A percentile compares a stretch with the other conserved stretches of the same genome.
Evolutionary conservation across 768 basidiomycete genomes (phyloP).

Genomic region (Suillus luteus): DNA sequence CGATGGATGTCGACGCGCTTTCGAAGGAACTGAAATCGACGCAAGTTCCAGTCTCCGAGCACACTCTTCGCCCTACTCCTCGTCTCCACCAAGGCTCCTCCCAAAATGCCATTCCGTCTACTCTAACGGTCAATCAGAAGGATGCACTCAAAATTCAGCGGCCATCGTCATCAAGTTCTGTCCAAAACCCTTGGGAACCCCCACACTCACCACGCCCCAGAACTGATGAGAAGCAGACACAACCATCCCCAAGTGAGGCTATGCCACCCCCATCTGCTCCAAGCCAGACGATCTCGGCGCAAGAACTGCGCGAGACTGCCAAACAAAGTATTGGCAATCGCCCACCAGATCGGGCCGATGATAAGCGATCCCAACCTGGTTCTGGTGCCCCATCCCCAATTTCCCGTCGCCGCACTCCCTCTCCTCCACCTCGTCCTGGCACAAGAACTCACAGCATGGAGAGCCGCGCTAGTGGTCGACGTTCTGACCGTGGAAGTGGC

Average conservation of each 20-base stretch:
- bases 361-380: conserved; percentile 51
- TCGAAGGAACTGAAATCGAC: conserved; percentile 27
- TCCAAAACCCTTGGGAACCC: conserved; percentile 35
- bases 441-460: conserved; percentile 72
- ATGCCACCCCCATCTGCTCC: conserved; percentile 83
- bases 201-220: conserved; percentile 43
- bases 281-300: conserved; percentile 76
- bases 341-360: conserved; percentile 41
- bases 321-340: conserved; percentile 58
- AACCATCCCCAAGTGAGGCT: conserved; percentile 29
- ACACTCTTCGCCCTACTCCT: conserved; percentile 16
- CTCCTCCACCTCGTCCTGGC: conserved; percentile 65
- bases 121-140: conserved; percentile 17
- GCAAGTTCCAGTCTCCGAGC: background rate
- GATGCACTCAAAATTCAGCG: conserved; percentile 26
- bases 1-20: conserved; percentile 39
- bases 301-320: conserved; percentile 79
- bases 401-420: conserved; percentile 61
- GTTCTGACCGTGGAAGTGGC: conserved; percentile 50
- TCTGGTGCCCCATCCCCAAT: conserved; percentile 55
- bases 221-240: conserved; percentile 42
- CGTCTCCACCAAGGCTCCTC: conserved; percentile 20
- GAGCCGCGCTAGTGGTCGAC: conserved; percentile 70
- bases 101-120: conserved; percentile 20
- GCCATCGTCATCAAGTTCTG: conserved; percentile 14